Evolutionary conservation across 805 yeast genomes (phyloP), one percentile per base, ranked within the genome.

Genomic region (Ogataea pilisensis): DNA sequence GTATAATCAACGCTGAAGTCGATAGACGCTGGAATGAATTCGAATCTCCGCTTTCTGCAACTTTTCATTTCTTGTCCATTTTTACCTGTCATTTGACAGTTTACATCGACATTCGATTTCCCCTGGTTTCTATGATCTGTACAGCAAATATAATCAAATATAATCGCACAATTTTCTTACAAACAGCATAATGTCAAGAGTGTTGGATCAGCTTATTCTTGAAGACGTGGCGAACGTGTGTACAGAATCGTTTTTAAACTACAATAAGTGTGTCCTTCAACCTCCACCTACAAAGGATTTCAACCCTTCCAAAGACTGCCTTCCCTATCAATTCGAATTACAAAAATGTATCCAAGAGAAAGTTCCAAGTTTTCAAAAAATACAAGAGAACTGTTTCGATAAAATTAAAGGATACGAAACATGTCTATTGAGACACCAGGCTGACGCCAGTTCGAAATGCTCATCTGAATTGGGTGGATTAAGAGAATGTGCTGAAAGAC

Each of bases 141-240:
- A n/a, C n/a, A n/a, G n/a, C n/a, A n/a, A 24, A 25, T 27, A 17
- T 27, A 28, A 18, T 18, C n/a, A n/a, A n/a, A n/a, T n/a, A n/a
- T n/a, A n/a, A n/a, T n/a, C n/a, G n/a, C n/a, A n/a, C n/a, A n/a
- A n/a, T n/a, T n/a, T n/a, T n/a, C n/a, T n/a, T n/a, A n/a, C n/a
- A n/a, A n/a, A n/a, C n/a, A 2, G 9, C 20, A 21, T 22, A 5
- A 36, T 73, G 75, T 66, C 77, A 13, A 58, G 69, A 55, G 51
- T 69, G 11, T 61, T 86, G 24, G 95, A 86, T 61, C 90, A 85
- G 56, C 67, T 82, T 37, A 72, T 86, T 25, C 74, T 86, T 46
- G 89, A 85, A 46, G 95, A 86, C 54, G 84, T 84, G 42, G 89
- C 95, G 12, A 73, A 77, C 40, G 67, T 72, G 54, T 86, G 95